These are phyloP conservation scores for Collybiopsis luxurians DNA, from an alignment of 768 basidiomycete species.

Conservation along the genomic window DNA sequence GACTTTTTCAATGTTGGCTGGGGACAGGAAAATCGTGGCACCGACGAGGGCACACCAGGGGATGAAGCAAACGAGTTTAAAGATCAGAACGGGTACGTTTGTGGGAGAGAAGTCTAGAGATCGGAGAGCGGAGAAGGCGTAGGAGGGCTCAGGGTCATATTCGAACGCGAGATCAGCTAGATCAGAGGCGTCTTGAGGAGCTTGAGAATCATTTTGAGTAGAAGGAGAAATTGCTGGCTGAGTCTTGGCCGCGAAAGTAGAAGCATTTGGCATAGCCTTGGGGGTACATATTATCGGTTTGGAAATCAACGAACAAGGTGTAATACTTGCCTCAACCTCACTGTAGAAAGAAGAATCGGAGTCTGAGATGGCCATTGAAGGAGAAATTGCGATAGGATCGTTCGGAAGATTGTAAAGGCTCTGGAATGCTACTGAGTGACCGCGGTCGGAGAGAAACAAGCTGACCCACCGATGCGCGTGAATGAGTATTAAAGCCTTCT, in stretches of 20 bases:
- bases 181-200: conserved; percentile 25
- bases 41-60: conserved; percentile 48
- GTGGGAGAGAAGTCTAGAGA: conserved; percentile 8
- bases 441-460: not conserved
- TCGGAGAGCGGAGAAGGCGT: conserved; percentile 9
- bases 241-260: not conserved
- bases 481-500: not conserved
- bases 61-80: conserved; percentile 32
- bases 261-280: conserved; percentile 15
- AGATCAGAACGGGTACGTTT: conserved; percentile 16
- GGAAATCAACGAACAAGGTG: not conserved
- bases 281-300: not conserved
- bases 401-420: conserved; percentile 8
- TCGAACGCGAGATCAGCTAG: conserved; percentile 8
- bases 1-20: conserved; percentile 32
- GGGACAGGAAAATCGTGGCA: conserved; percentile 36
- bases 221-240: not conserved
- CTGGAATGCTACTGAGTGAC: not conserved
- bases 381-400: conserved; percentile 2
- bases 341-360: not conserved
- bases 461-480: not conserved
- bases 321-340: not conserved
- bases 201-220: conserved; percentile 26
- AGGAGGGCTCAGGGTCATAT: conserved; percentile 8
- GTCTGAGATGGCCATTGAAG: not conserved